These are phyloP conservation scores for Aplosporella prunicola DNA, from an alignment of 2,329 filamentous ascomycete genomes.

Conservation along the genomic window DNA sequence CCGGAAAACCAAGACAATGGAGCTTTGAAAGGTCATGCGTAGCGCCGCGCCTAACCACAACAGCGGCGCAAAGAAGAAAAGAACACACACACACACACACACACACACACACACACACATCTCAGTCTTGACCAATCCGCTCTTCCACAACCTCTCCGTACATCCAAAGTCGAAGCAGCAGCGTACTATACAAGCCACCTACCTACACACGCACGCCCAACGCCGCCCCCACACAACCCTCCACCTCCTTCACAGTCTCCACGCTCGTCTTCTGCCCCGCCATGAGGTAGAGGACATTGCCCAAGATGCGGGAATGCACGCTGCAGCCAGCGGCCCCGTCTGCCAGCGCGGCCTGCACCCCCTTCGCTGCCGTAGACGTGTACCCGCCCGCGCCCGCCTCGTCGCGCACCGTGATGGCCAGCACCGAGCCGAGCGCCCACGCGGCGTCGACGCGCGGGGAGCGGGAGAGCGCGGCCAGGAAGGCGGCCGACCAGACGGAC, in stretches of 20 bases:
- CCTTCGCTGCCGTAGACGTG: conserved; percentile 45
- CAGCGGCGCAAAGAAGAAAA: no score
- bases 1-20: no score
- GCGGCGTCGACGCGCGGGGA: conserved; percentile 47
- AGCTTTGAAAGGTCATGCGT: no score
- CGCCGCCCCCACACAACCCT: not conserved
- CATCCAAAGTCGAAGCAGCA: no score
- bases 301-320: conserved; percentile 51
- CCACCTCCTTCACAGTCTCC: conserved; percentile 3
- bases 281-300: conserved; percentile 54
- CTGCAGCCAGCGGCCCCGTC: conserved; percentile 32
- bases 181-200: no score
- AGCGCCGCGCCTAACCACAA: no score
- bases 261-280: conserved; percentile 33
- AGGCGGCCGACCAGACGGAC: not conserved
- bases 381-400: conserved; percentile 45
- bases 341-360: conserved; percentile 42
- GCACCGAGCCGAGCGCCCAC: conserved; percentile 65
- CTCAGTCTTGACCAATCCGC: no score
- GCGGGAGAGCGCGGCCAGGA: not conserved
- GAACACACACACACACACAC: no score
- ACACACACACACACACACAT: no score
- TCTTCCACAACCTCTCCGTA: no score
- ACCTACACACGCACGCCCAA: not conserved
- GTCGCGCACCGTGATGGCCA: conserved; percentile 54